Conservation (phyloP, 441 rosid species). For the Syzygium malaccense region DNA sequence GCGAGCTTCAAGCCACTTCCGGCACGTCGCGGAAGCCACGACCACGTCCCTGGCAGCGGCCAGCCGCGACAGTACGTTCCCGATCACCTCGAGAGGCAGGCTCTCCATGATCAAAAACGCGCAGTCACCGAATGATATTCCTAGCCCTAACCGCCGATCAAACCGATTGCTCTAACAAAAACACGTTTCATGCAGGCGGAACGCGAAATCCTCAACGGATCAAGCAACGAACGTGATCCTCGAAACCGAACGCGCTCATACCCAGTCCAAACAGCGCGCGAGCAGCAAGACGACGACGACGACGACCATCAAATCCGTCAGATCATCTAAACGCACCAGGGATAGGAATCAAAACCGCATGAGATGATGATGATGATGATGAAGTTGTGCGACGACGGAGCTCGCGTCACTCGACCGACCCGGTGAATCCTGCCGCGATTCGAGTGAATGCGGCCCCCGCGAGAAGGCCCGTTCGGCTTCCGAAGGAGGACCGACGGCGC, state of each 20-base stretch:
- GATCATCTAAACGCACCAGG: background rate
- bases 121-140: background rate
- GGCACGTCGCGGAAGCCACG: slow-evolving; percentile 61
- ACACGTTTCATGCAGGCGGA: background rate
- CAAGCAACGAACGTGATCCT: background rate
- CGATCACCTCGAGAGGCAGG: slow-evolving; percentile 58
- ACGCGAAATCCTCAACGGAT: background rate
- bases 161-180: background rate
- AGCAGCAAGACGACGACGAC: background rate
- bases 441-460: background rate
- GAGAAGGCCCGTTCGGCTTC: background rate
- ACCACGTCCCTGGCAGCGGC: slow-evolving; percentile 55
- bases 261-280: background rate
- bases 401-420: background rate
- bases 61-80: slow-evolving; percentile 52
- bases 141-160: background rate
- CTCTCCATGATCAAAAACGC: slow-evolving; percentile 21
- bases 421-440: background rate
- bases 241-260: background rate
- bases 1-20: slow-evolving; percentile 69
- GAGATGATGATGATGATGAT: background rate
- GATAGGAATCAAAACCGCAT: background rate
- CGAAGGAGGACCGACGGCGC: background rate
- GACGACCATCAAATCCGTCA: background rate
- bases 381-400: background rate